Base-by-base conservation (phyloP, 2,329 filamentous ascomycete species). In the Paraphoma chrysanthemicola region DNA sequence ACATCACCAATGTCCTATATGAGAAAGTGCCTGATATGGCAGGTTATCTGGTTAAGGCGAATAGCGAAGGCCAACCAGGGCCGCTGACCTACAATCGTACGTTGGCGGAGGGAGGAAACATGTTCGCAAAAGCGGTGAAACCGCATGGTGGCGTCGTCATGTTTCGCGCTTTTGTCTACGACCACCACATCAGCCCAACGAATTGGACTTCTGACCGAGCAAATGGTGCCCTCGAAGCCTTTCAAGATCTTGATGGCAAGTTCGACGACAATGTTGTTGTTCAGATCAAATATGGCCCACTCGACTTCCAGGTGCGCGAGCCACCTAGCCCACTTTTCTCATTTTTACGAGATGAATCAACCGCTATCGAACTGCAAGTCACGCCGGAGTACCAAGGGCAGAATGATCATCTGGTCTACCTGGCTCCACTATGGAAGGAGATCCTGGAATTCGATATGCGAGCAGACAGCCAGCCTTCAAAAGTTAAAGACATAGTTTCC, bases 101-200 rank as follows among this genome's bases (percentile, higher is more conserved):
- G 0, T 80, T 91, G 0, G 82, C 88, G 2, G 81, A 90, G 29
- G 88, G 87, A 1, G 88, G 88, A 4, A 90, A 90, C 64, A 75
- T 91, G 53, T 91, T 91, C 62, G 88, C 88, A 74, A 97, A 87
- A 64, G 91, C 92, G 63, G 92, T 90, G 78, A 97, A 96, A 53
- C 92, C 92, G 79, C 97, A 98, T 47, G 95, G 95, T 75, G 93
- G 93, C 73, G 95, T 89, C 31, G 80, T 90, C 51, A 86, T 91
- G 84, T 91, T 89, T 77, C 84, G 89, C 1, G 88, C 89, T 1
- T 91, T 91, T 63, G 88, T 91, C 1, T 91, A 91, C 69, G 82
- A 91, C 65, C 77, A 83, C 43, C 75, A 79, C 7, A 72, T 88
- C 57, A 81, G 85, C 59, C 79, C 87, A 66, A 77, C 79, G 0